Evolutionary conservation across 2,329 filamentous ascomycete species (phyloP), one percentile per base, ranked within the genome.

Genomic region (Thelonectria rubi): DNA sequence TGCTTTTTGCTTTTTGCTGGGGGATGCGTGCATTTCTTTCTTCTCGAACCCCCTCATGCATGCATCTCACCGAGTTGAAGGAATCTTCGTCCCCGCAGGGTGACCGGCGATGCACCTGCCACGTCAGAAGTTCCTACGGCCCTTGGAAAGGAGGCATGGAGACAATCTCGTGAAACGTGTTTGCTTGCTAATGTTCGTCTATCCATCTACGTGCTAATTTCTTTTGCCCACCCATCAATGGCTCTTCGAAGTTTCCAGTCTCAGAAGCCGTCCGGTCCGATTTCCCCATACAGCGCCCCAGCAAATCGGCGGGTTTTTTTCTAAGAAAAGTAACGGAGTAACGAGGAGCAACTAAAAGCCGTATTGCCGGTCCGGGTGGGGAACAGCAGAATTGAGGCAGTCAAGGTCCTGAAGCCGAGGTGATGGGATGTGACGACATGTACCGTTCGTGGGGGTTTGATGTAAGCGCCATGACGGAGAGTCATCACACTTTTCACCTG

Each of bases 311-410:
- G 26, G 37, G 21, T 15, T 30, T 30, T 5, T 30, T 30, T 30
- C 26, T 30, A 30, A 30, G 26, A 46, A 34, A 37, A 43, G 43
- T 15, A 52, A 30, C 7, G 20, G 32, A n/a, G n/a, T n/a, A n/a
- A 45, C 20, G 26, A 14, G 12, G 21, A 8, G 30, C n/a, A 39
- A 2, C 32, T 47, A 47, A 46, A 30, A 52, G 37, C 58, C 58
- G 46, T 55, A 55, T 55, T 55, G 46, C 58, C 58, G 52, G 47
- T 47, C 40, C 32, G 24, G 26, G 45, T 30, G 32, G 53, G 34
- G 53, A 42, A 30, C 26, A 8, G 26, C 15, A 30, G 3, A 21
- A n/a, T n/a, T 20, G 51, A 46, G 58, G 52, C 47, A 51, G 21
- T 17, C 43, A 32, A n/a, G 20, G 24, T 52, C 32, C 47, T 21